A percentile compares a stretch with the other conserved stretches of the same genome.
These are phyloP conservation scores for Pecoramyces ruminantium DNA, from an alignment of 192 early-diverging fungal species.

Conservation along the genomic window DNA sequence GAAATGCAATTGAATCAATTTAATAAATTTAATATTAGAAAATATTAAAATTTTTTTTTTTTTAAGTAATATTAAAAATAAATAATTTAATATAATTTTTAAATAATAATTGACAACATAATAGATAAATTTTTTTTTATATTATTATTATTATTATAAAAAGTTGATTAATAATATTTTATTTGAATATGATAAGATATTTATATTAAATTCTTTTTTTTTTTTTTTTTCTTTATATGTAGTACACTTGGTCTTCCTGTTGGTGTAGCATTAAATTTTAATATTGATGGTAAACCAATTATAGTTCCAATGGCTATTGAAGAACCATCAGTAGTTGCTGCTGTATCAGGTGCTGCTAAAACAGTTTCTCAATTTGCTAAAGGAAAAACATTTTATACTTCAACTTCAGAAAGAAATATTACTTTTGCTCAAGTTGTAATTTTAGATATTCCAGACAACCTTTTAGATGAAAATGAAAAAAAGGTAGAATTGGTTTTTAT, in stretches of 20 bases:
- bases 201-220: not conserved
- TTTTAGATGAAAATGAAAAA: conserved; percentile 15
- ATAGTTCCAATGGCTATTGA: conserved; percentile 63
- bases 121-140: no score
- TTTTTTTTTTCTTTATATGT: not conserved
- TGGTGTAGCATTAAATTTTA: conserved; percentile 55
- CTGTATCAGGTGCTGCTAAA: conserved; percentile 60
- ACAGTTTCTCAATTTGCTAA: conserved; percentile 27
- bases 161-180: no score
- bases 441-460: conserved; percentile 26
- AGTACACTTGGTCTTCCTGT: conserved; percentile 52
- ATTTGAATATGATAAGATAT: no score
- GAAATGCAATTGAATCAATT: no score
- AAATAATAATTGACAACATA: no score
- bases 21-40: no score
- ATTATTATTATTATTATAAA: no score
- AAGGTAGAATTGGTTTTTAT: conserved; percentile 1
- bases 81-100: no score
- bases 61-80: no score
- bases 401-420: conserved; percentile 43
- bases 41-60: no score
- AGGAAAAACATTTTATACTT: conserved; percentile 30
- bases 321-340: conserved; percentile 59
- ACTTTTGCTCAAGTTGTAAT: conserved; percentile 50
- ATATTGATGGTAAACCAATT: conserved; percentile 36